Evolutionary conservation across 805 yeast species (phyloP), one percentile per base, ranked within the genome.

Genomic region (Sporopachydermia lactativora): DNA sequence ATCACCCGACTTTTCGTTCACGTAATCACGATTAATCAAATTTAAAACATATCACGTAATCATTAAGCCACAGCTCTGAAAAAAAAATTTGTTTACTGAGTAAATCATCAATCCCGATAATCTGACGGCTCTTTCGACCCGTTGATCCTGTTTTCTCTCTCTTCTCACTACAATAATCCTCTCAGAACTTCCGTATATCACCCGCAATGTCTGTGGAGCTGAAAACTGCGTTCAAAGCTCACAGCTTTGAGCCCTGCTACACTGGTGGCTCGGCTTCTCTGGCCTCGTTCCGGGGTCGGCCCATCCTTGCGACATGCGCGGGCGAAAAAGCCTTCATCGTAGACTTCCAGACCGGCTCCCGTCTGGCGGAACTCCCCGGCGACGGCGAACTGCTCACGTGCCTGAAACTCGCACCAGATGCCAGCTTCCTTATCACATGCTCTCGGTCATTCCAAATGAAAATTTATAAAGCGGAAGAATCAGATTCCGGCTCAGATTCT

Each of bases 381-480:
- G 96, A 89, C 54, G 95, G 85, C 34, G 85, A 80, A 48, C 66
- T 69, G 40, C 66, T 92, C 37, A 84, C 96, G 0, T 76, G 82
- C 4, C 57, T 92, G 36, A 73, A 72, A 40, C 51, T 92, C 3
- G 72, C 96, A 1, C 84, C 94, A 1, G 85, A 86, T 55, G 92
- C 84, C 1, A 51, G 59, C 31, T 68, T 64, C 39, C 55, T 92
- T 19, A 85, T 86, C 1, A 74, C 77, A 15, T 74, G 83, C 8
- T 81, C 95, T 0, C 85, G 86, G 52, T 80, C 95, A 2, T 88
- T 85, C 52, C 84, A 81, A 54, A 66, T 92, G 48, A 71, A 79
- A 41, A 68, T 88, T 1, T 82, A 73, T 53, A 66, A 68, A 43
- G 46, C 63, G 4, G 48, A 48, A 13, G 59, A 57, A 36, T 48